Conservation (phyloP, 148 eudicot genomes). For the Salicornia ramosissima region DNA sequence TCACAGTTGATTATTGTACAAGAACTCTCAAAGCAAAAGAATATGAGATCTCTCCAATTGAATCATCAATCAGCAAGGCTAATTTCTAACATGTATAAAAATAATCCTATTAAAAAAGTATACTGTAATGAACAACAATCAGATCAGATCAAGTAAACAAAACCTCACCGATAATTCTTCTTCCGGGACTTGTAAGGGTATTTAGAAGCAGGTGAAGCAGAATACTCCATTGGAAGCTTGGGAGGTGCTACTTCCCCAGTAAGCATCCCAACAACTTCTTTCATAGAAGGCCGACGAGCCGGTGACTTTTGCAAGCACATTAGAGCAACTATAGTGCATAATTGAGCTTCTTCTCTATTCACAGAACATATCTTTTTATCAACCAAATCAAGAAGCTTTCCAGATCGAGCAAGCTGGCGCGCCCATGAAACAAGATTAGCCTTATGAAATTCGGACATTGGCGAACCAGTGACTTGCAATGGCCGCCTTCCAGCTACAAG, state of each 20-base stretch:
- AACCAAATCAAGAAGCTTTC: conserved; percentile 88
- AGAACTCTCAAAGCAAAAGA: conserved; percentile 5
- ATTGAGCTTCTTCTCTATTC: conserved; percentile 56
- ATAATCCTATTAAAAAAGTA: background rate
- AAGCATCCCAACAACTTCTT: conserved; percentile 83
- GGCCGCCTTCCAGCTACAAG: conserved; percentile 79
- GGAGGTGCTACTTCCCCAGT: conserved; percentile 73
- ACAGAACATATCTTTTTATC: conserved; percentile 49
- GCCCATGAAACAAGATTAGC: conserved; percentile 94
- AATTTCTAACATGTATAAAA: background rate
- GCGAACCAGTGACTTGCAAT: conserved; percentile 77
- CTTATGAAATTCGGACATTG: conserved; percentile 74
- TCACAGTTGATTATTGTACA: conserved; percentile 7
- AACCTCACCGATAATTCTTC: conserved; percentile 59
- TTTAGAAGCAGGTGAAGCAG: conserved; percentile 58
- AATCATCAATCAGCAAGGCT: conserved; percentile 1
- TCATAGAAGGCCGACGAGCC: conserved; percentile 74
- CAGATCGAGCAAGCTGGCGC: conserved; percentile 71
- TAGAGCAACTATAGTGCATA: conserved; percentile 65
- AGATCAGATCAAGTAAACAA: conserved; percentile 8
- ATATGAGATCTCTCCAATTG: background rate
- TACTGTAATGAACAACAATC: conserved; percentile 3
- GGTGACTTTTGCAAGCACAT: conserved; percentile 87
- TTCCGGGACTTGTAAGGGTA: conserved; percentile 52
- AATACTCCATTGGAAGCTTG: conserved; percentile 65